Base-by-base conservation (phyloP, 352 stramenopile genomes). In the Globisporangium rhizosaccharum region DNA sequence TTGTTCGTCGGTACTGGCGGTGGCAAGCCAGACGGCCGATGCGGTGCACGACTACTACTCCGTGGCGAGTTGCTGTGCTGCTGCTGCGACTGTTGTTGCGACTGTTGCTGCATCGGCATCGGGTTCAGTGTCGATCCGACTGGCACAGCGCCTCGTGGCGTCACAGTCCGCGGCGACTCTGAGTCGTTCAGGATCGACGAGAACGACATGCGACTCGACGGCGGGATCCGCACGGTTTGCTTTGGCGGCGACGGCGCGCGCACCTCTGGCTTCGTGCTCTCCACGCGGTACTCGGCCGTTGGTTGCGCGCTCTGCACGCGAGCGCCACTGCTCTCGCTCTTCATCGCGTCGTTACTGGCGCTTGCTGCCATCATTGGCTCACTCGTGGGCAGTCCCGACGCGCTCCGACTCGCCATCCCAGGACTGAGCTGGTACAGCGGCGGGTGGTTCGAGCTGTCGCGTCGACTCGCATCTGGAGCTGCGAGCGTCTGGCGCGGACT, bases 131-230 rank as follows among this genome's bases (percentile, higher is more conserved):
- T 20, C 17, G 56, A 56, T 48, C 23, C 44, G 54, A 49, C 18
- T 42, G 53, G 41, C 9, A 51, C 33, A 23, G 58, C 58, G 14
- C 51, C 58, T 5, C 60, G 60, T 12, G 60, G 60, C 55, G 37
- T 53, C 28, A 59, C 56, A 20, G 46, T 56, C 61, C 45, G 66
- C 30, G 47, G 70, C 28, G 79, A 90, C 62, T 93, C 81, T 2
- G 81, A 89, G 28, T 95, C 80, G 54, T 95, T 95, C 54, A 95
- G 52, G 56, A 95, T 95, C 4, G 85, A 95, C 30, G 83, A 93
- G 47, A 95, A 95, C 44, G 85, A 95, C 85, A 95, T 95, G n/a
- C 83, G 71, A 61, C 84, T 94, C 42, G 71, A 79, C 41, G 68
- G 54, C 14, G 67, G 65, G 37, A 76, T 75, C 5, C 61, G 68